Conservation (phyloP, 345 rosid genomes). For the Ceriops tagal region DNA sequence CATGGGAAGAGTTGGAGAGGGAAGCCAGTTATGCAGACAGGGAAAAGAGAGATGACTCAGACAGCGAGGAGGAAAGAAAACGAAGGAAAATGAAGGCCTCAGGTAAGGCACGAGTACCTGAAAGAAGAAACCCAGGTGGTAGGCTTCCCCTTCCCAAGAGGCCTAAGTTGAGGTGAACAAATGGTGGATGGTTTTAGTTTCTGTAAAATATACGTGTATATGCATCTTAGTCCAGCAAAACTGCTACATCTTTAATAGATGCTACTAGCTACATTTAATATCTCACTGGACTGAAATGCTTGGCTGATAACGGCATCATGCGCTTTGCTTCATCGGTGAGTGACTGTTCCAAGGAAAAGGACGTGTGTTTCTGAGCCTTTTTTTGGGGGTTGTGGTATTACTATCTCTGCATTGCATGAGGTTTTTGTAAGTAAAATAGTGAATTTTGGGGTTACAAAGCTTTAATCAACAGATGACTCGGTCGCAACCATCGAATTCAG, state of each 20-base stretch:
- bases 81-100: slow-evolving; percentile 82
- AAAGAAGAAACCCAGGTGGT: slow-evolving; percentile 27
- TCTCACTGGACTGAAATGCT: too few species aligned
- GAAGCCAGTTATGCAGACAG: slow-evolving; percentile 93
- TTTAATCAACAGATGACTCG: too few species aligned
- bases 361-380: too few species aligned
- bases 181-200: not conserved
- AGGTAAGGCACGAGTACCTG: slow-evolving; percentile 63
- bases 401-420: too few species aligned
- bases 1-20: slow-evolving; percentile 98
- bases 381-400: too few species aligned
- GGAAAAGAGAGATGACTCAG: slow-evolving; percentile 79
- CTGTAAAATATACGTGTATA: not conserved
- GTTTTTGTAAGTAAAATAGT: too few species aligned
- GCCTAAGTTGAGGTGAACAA: slow-evolving; percentile 25
- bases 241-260: not conserved
- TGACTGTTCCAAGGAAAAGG: too few species aligned
- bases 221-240: too few species aligned
- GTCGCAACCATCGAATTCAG: too few species aligned
- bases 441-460: too few species aligned
- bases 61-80: slow-evolving; percentile 90
- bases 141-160: slow-evolving; percentile 39
- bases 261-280: not conserved
- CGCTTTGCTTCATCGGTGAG: too few species aligned
- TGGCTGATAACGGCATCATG: too few species aligned